phyloP scores from a whole-genome alignment of 2,329 filamentous ascomycete genomes.

The Zymoseptoria crescenta region DNA sequence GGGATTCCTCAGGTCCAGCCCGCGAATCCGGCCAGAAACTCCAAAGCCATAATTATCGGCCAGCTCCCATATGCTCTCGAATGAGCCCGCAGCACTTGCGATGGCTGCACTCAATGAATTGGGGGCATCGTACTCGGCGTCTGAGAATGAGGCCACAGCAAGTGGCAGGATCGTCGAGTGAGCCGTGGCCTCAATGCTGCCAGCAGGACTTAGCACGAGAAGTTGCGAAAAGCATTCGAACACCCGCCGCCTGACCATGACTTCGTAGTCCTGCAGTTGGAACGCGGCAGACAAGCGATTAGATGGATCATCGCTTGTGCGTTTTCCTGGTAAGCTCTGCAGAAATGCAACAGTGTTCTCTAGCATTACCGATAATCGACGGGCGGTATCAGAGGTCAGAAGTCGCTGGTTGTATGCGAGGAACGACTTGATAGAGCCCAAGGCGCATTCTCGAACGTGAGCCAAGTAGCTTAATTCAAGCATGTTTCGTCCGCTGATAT shows the following conservation, averaged over 20 bases:
- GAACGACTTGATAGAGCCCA: slow-evolving; percentile 86
- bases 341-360: slow-evolving; percentile 89
- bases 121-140: slow-evolving; percentile 79
- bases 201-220: slow-evolving; percentile 77
- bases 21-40: slow-evolving; percentile 73
- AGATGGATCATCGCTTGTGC: slow-evolving; percentile 75
- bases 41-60: slow-evolving; percentile 93
- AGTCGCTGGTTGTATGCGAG: slow-evolving; percentile 87
- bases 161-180: slow-evolving; percentile 88
- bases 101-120: slow-evolving; percentile 85
- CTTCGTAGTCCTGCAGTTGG: slow-evolving; percentile 80
- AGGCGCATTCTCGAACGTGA: slow-evolving; percentile 87
- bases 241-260: slow-evolving; percentile 88
- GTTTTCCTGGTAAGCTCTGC: slow-evolving; percentile 74
- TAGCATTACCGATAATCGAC: slow-evolving; percentile 85
- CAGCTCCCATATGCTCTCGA: slow-evolving; percentile 92
- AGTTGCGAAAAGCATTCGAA: slow-evolving; percentile 92
- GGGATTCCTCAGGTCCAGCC: slow-evolving; percentile 64
- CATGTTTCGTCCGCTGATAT: slow-evolving; percentile 71
- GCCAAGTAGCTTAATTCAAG: slow-evolving; percentile 88
- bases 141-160: slow-evolving; percentile 84
- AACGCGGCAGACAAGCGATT: slow-evolving; percentile 77
- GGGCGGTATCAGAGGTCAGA: slow-evolving; percentile 87
- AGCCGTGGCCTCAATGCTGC: slow-evolving; percentile 74
- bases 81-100: slow-evolving; percentile 78